Evolutionary conservation across 148 eudicot genomes (phyloP).

Genomic region (Chenopodium berlandieri): DNA sequence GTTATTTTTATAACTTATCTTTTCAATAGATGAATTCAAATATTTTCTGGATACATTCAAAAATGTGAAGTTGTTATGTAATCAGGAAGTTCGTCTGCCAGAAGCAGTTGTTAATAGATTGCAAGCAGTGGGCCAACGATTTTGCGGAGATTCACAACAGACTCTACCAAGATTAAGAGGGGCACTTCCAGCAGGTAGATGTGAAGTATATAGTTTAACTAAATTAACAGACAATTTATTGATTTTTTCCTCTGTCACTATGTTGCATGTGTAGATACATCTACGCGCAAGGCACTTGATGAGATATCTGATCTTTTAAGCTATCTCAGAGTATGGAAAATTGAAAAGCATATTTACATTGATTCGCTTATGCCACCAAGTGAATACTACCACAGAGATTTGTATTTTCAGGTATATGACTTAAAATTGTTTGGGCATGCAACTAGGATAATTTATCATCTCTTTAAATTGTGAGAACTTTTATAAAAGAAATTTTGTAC

Average conservation of each 20-base stretch:
- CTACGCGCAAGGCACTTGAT: constrained; percentile 81
- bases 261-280: constrained; percentile 51
- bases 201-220: neutral
- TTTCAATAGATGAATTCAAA: neutral
- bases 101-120: constrained; percentile 87
- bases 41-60: neutral
- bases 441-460: no score
- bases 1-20: neutral
- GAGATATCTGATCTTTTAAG: constrained; percentile 71
- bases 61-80: constrained; percentile 13
- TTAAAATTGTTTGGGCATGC: neutral
- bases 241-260: neutral
- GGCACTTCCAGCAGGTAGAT: constrained; percentile 81
- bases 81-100: constrained; percentile 78
- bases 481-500: no score
- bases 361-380: constrained; percentile 94
- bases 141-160: constrained; percentile 84
- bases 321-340: constrained; percentile 77
- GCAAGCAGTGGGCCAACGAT: constrained; percentile 82
- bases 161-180: constrained; percentile 91
- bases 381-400: constrained; percentile 76
- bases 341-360: constrained; percentile 59
- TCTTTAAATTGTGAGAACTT: no score
- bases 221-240: neutral
- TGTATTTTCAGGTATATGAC: constrained; percentile 84